Conservation (phyloP, 768 basidiomycete genomes). For the Rubroboletus satanas region DNA sequence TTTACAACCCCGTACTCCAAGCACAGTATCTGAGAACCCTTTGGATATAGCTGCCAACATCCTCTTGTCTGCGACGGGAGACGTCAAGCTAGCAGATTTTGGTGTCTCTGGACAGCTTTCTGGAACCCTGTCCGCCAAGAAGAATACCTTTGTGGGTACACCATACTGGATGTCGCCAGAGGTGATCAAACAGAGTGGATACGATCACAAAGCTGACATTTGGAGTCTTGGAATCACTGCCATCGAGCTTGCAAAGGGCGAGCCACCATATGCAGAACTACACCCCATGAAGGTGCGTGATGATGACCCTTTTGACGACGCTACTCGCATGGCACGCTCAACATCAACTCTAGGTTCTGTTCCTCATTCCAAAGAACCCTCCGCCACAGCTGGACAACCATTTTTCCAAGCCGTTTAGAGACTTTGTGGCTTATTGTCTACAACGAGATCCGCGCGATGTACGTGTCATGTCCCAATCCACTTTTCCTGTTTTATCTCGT, state of each 20-base stretch:
- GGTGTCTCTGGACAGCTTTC: constrained; percentile 97
- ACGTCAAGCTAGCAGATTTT: constrained; percentile 98
- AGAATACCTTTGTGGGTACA: constrained; percentile 97
- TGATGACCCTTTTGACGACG: background rate
- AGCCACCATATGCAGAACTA: constrained; percentile 96
- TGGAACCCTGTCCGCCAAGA: constrained; percentile 87
- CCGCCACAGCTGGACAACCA: constrained; percentile 87
- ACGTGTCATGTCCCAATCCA: constrained; percentile 25
- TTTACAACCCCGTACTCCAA: background rate
- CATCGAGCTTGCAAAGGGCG: constrained; percentile 95
- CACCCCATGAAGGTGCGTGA: constrained; percentile 94
- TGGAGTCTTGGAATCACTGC: constrained; percentile 98
- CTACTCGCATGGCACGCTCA: background rate
- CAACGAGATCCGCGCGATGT: constrained; percentile 93
- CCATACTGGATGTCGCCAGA: constrained; percentile 99
- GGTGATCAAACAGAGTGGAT: constrained; percentile 99
- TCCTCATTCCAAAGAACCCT: constrained; percentile 96
- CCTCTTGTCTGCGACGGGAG: constrained; percentile 84
- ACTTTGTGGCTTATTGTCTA: constrained; percentile 90
- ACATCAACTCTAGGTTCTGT: constrained; percentile 64
- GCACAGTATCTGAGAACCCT: background rate
- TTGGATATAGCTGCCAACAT: constrained; percentile 79
- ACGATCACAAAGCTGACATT: constrained; percentile 98
- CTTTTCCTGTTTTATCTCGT: constrained; percentile 1
- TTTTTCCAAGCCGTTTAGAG: constrained; percentile 90